Conservation (phyloP, 805 yeast genomes). For the Ogataea glucozyma region DNA sequence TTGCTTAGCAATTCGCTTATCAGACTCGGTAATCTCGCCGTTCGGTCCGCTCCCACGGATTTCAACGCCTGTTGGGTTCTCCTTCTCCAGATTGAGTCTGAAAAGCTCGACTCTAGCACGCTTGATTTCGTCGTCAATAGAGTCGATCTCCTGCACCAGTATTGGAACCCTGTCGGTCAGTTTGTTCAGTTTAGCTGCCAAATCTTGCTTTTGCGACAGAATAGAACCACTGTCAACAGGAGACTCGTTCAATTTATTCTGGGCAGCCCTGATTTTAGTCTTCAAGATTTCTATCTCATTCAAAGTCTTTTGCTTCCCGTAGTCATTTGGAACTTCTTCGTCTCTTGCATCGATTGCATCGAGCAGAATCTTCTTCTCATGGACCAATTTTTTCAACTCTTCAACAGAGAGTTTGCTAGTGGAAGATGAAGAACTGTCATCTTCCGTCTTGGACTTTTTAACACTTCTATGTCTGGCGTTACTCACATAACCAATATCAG, state of each 20-base stretch:
- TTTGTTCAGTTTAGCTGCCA: slow-evolving; percentile 57
- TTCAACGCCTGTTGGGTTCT: slow-evolving; percentile 66
- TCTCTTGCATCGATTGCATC: slow-evolving; percentile 74
- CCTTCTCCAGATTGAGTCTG: slow-evolving; percentile 53
- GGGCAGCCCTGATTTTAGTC: slow-evolving; percentile 52
- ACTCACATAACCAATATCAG: slow-evolving; percentile 59
- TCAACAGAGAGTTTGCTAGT: slow-evolving; percentile 47
- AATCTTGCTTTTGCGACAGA: slow-evolving; percentile 46
- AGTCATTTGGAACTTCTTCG: slow-evolving; percentile 39
- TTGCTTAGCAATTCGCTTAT: slow-evolving; percentile 75
- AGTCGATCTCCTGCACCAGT: slow-evolving; percentile 61
- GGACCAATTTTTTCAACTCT: slow-evolving; percentile 61
- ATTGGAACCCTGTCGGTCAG: slow-evolving; percentile 73
- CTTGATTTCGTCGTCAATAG: slow-evolving; percentile 69
- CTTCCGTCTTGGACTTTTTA: slow-evolving; percentile 34
- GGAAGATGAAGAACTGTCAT: slow-evolving; percentile 14
- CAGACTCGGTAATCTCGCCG: slow-evolving; percentile 83
- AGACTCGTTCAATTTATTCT: slow-evolving; percentile 37
- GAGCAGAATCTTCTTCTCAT: slow-evolving; percentile 69
- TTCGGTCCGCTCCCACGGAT: slow-evolving; percentile 82
- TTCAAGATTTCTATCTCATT: slow-evolving; percentile 68
- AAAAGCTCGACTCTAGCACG: slow-evolving; percentile 63
- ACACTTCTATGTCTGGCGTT: slow-evolving; percentile 56
- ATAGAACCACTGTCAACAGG: slow-evolving; percentile 36
- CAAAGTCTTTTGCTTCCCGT: slow-evolving; percentile 38